These are phyloP conservation scores for Limonium bicolor DNA, from an alignment of 148 eudicot genomes.

Conservation along the genomic window DNA sequence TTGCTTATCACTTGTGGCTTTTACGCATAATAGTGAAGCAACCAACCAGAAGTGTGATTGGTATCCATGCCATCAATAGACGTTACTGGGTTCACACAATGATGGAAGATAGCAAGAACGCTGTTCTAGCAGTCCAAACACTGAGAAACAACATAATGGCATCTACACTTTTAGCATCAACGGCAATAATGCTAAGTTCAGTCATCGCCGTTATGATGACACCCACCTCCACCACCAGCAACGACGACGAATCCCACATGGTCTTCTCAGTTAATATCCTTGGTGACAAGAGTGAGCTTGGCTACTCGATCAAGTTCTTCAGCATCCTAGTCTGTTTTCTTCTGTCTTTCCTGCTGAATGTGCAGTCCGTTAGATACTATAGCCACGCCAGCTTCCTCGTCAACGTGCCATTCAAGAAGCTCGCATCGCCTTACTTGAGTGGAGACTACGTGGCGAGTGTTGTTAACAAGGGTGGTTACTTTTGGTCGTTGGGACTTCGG, in stretches of 20 bases:
- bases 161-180: conserved; percentile 72
- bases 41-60: conserved; percentile 57
- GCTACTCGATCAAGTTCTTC: conserved; percentile 54
- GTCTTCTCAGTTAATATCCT: no score
- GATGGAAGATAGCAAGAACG: conserved; percentile 85
- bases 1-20: conserved; percentile 51
- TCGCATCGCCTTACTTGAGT: conserved; percentile 20
- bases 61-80: conserved; percentile 69
- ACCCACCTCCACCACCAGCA: not conserved
- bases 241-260: conserved; percentile 4
- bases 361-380: conserved; percentile 77
- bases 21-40: conserved; percentile 26
- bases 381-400: conserved; percentile 84
- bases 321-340: conserved; percentile 68
- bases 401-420: conserved; percentile 55
- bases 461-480: conserved; percentile 66
- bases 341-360: conserved; percentile 48
- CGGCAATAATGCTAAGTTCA: conserved; percentile 83
- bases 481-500: conserved; percentile 80
- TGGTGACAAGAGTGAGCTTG: conserved; percentile 33
- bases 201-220: conserved; percentile 73
- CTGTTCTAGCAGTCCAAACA: conserved; percentile 75
- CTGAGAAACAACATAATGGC: conserved; percentile 98
- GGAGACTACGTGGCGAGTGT: conserved; percentile 42
- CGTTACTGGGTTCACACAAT: conserved; percentile 77